These are phyloP conservation scores for Penicillium soppii DNA, from an alignment of 495 filamentous ascomycete genomes.

Conservation along the genomic window DNA sequence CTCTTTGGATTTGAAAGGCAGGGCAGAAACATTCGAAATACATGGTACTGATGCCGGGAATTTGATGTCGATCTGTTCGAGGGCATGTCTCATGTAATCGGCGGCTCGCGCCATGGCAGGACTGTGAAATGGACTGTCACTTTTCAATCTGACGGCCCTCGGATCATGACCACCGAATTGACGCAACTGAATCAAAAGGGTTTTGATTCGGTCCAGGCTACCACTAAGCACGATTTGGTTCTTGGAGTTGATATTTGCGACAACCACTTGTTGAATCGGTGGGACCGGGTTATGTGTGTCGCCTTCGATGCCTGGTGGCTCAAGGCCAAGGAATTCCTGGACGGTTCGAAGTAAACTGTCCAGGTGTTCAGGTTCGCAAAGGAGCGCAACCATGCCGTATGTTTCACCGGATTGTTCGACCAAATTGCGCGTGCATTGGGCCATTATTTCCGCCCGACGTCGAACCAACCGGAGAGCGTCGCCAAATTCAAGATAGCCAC, in stretches of 20 bases:
- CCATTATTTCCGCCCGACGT: constrained; percentile 81
- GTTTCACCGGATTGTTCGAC: constrained; percentile 61
- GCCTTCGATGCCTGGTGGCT: constrained; percentile 50
- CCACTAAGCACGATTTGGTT: constrained; percentile 96
- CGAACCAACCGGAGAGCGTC: constrained; percentile 79
- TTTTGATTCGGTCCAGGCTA: constrained; percentile 78
- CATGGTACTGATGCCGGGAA: constrained; percentile 76
- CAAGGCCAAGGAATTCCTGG: constrained; percentile 74
- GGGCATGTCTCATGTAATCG: constrained; percentile 62
- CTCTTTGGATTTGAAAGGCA: constrained; percentile 69
- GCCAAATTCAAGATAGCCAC: constrained; percentile 70
- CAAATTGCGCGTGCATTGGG: constrained; percentile 66
- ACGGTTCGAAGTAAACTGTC: constrained; percentile 66
- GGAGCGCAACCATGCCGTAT: constrained; percentile 91
- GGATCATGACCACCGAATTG: constrained; percentile 95
- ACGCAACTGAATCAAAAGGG: constrained; percentile 81
- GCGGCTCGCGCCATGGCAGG: constrained; percentile 88
- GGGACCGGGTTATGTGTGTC: constrained; percentile 66
- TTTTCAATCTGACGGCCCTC: constrained; percentile 80
- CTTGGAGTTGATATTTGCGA: constrained; percentile 93
- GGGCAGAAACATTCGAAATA: constrained; percentile 79
- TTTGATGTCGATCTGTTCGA: constrained; percentile 59
- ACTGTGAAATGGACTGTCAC: constrained; percentile 89
- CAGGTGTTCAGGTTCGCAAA: constrained; percentile 79
- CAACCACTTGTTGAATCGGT: constrained; percentile 80